Conservation (phyloP, 208 protist species). For the Leishmania arabica region DNA sequence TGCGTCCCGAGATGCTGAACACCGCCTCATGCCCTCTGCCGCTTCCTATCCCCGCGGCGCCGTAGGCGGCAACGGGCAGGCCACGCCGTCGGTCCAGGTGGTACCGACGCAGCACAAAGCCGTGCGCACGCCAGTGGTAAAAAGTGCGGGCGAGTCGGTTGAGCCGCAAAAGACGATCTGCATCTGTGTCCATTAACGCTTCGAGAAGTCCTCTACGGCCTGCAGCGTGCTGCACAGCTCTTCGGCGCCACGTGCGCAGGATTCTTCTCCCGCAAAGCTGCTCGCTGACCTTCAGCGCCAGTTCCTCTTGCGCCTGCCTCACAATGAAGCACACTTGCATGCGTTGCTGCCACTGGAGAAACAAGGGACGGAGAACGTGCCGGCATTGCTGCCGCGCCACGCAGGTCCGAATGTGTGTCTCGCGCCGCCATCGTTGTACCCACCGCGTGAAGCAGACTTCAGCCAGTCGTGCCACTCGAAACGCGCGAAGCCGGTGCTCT, state of each 20-base stretch:
- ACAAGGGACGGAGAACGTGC: slow-evolving; percentile 5
- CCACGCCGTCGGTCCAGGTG: slow-evolving; percentile 28
- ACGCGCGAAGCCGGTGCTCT: background rate
- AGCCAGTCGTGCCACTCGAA: background rate
- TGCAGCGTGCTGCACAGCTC: slow-evolving; percentile 10
- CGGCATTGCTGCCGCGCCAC: slow-evolving; percentile 1
- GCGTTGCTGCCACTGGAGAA: slow-evolving; percentile 19
- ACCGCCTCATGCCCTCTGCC: no score
- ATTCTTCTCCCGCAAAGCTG: slow-evolving; percentile 16
- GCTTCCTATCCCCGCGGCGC: background rate
- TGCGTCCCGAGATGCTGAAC: background rate
- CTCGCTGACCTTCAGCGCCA: slow-evolving; percentile 21
- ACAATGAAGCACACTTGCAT: slow-evolving; percentile 23
- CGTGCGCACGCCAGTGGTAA: slow-evolving; percentile 35
- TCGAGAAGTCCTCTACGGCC: background rate
- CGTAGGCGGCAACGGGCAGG: background rate
- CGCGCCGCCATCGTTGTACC: slow-evolving; percentile 8
- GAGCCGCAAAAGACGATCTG: slow-evolving; percentile 2
- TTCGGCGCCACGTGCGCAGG: slow-evolving; percentile 30
- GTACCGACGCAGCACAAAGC: slow-evolving; percentile 18
- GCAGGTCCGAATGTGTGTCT: slow-evolving; percentile 4
- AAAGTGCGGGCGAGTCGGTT: slow-evolving; percentile 25
- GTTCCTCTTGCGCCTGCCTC: slow-evolving; percentile 18
- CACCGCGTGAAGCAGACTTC: slow-evolving; percentile 9
- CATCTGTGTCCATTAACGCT: background rate